Conservation (phyloP, 768 basidiomycete species). For the Pleurotus tuber-regium region DNA sequence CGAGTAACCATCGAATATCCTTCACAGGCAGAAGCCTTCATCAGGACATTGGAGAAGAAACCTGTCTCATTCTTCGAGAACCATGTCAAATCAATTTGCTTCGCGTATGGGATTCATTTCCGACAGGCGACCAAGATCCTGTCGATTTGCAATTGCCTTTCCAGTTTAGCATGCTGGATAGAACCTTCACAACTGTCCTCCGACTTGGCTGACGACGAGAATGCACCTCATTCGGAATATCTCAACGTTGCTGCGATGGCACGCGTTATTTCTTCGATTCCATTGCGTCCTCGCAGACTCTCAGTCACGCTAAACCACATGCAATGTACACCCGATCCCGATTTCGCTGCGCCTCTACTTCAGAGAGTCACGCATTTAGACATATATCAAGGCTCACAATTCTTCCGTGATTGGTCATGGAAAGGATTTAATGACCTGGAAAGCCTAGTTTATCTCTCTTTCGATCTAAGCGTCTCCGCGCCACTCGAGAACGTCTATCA, state of each 20-base stretch:
- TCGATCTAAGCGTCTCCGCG: conserved; percentile 12
- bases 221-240: no score
- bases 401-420: conserved; percentile 15
- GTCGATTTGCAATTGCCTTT: conserved; percentile 12
- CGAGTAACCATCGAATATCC: conserved; percentile 12
- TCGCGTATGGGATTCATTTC: conserved; percentile 14
- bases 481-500: conserved; percentile 8
- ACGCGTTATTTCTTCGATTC: background rate
- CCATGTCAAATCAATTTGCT: conserved; percentile 13
- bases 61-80: conserved; percentile 12
- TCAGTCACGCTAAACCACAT: conserved; percentile 8
- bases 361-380: conserved; percentile 14
- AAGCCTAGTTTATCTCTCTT: conserved; percentile 12
- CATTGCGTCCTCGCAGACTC: conserved; percentile 4
- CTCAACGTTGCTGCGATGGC: no score
- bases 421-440: conserved; percentile 10
- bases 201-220: no score
- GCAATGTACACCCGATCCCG: conserved; percentile 14
- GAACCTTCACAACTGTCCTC: no score
- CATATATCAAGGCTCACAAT: conserved; percentile 14
- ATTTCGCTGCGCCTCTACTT: conserved; percentile 13
- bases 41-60: conserved; percentile 15
- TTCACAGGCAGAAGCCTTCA: conserved; percentile 12
- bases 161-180: conserved; percentile 17
- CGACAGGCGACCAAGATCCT: conserved; percentile 13